A percentile compares a stretch with the other conserved stretches of the same genome.
phyloP scores from a whole-genome alignment of 768 basidiomycete species.

The Russula virescens region DNA sequence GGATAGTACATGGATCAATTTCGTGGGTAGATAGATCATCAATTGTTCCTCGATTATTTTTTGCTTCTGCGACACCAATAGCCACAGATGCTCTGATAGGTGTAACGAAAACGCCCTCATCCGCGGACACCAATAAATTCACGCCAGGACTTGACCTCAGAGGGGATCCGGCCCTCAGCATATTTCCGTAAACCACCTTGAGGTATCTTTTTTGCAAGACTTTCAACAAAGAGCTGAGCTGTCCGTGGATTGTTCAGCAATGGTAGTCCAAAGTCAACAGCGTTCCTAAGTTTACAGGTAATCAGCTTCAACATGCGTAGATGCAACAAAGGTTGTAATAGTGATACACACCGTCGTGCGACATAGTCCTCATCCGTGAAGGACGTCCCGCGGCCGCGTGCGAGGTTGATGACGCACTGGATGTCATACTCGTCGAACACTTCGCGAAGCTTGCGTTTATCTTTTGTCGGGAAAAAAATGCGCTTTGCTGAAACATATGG shows the following conservation, averaged over 20 bases:
- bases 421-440: slow-evolving; percentile 95
- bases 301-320: slow-evolving; percentile 5
- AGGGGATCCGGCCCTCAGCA: slow-evolving; percentile 80
- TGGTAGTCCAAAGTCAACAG: slow-evolving; percentile 53
- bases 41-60: background rate
- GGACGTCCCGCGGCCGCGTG: slow-evolving; percentile 67
- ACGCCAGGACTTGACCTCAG: slow-evolving; percentile 88
- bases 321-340: background rate
- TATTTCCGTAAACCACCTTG: slow-evolving; percentile 73
- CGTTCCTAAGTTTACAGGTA: slow-evolving; percentile 12
- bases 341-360: slow-evolving; percentile 64
- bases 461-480: slow-evolving; percentile 94
- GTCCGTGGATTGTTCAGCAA: slow-evolving; percentile 85
- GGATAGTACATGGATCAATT: background rate
- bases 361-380: slow-evolving; percentile 94
- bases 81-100: background rate
- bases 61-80: background rate
- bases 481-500: slow-evolving; percentile 77
- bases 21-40: background rate
- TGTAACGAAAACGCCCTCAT: slow-evolving; percentile 30
- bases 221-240: slow-evolving; percentile 88
- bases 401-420: slow-evolving; percentile 89
- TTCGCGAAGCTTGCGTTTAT: slow-evolving; percentile 91
- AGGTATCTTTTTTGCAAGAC: slow-evolving; percentile 78
- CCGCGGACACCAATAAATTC: slow-evolving; percentile 78